Evolutionary conservation across 495 filamentous ascomycete genomes (phyloP), one percentile per base, ranked within the genome.

Genomic region (Gamarada debralockiae): DNA sequence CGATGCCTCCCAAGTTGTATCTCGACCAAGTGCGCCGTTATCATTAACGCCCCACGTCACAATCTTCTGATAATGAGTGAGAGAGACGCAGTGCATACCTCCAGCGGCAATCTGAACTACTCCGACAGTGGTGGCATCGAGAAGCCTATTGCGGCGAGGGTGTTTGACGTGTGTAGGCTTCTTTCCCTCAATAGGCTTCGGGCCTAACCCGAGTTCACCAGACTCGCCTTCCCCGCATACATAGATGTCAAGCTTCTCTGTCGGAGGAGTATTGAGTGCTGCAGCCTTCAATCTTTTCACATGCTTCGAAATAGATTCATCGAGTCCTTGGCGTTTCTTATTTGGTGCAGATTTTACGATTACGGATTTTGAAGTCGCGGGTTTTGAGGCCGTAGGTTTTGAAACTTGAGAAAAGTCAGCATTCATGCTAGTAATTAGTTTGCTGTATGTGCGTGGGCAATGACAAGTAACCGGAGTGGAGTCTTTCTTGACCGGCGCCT

Each of bases 21-120:
- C 76, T 36, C 85, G 73, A 3, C 85, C 85, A 20, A 89, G 73
- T 9, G 83, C 83, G 39, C 77, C 76, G 50, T 84, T 72, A 53
- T 85, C 80, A 55, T 87, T 88, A 44, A 85, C 82, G 44, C 85
- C 85, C 85, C 85, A 89, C 1, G 83, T 84, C 21, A 82, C 67
- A 40, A 89, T 76, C 52, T 73, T 70, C 59, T 83, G 82, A 54
- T 86, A 78, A 7, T 74, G 64, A 6, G 85, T 86, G 3, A 89
- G 69, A 14, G 80, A 82, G 38, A 80, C 65, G 38, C 67, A 70
- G 53, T 89, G 85, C 79, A 87, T 85, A 22, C 81, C 84, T 14
- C 85, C 85, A 41, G 75, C 70, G 18, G 79, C 78, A 14, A 89
- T 54, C 29, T 80, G 73, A 20, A 88, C 82, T 10, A 87, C 74